These are phyloP conservation scores for Beauveria caledonica DNA, from an alignment of 2,329 filamentous ascomycete species.

Conservation along the genomic window DNA sequence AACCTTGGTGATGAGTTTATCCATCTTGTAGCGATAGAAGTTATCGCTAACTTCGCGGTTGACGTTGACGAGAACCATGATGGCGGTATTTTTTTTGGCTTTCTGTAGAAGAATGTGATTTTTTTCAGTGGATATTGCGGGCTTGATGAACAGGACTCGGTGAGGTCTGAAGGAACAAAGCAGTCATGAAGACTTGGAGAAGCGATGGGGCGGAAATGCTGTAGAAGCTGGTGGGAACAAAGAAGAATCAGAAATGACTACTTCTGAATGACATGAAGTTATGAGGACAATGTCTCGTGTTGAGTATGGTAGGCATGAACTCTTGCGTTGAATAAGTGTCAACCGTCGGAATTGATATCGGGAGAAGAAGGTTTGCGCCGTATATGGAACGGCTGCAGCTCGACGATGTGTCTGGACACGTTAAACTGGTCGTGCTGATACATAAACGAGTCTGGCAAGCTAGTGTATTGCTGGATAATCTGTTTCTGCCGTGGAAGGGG, in stretches of 20 bases:
- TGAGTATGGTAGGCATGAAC: constrained; percentile 51
- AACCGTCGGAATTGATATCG: constrained; percentile 88
- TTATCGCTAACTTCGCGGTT: constrained; percentile 95
- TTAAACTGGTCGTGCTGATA: constrained; percentile 90
- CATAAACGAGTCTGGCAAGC: constrained; percentile 59
- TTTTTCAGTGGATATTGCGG: constrained; percentile 5
- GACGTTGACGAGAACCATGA: constrained; percentile 97
- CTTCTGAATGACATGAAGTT: constrained; percentile 48
- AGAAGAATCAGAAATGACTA: constrained; percentile 45
- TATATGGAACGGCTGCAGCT: constrained; percentile 97
- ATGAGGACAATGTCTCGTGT: constrained; percentile 38
- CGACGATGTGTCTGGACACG: constrained; percentile 92
- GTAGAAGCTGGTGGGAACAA: constrained; percentile 4
- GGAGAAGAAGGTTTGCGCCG: constrained; percentile 87
- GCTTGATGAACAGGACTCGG: constrained; percentile 8
- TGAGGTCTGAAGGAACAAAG: constrained; percentile 11
- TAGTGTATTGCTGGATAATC: constrained; percentile 9
- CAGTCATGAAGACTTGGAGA: constrained; percentile 7
- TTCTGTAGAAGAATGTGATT: neutral
- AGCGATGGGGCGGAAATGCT: neutral
- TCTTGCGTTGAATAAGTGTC: constrained; percentile 42
- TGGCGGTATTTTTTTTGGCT: constrained; percentile 40
- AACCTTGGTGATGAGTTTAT: constrained; percentile 95
- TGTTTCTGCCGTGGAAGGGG: constrained; percentile 6
- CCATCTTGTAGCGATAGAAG: constrained; percentile 99